Conservation (phyloP, 2,329 filamentous ascomycete species). For the Aspergillus fructus region DNA sequence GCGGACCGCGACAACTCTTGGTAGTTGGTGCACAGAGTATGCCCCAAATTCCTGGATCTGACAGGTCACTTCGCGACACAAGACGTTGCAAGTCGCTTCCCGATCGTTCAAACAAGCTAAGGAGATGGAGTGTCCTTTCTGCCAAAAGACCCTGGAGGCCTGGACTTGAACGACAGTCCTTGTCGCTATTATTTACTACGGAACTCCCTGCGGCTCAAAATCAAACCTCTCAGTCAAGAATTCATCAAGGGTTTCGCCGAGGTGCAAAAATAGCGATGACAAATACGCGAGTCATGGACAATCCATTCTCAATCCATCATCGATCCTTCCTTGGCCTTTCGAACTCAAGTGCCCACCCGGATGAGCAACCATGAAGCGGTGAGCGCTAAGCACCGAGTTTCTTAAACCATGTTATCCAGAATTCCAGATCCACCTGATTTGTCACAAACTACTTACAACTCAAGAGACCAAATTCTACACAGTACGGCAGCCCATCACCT, state of each 20-base stretch:
- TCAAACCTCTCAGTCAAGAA: not conserved
- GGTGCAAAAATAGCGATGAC: constrained; percentile 1
- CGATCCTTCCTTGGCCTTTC: not conserved
- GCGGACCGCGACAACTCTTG: constrained; percentile 7
- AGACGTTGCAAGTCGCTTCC: not conserved
- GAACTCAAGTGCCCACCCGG: not conserved
- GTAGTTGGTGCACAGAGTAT: not conserved
- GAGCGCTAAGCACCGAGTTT: not conserved
- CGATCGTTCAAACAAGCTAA: not conserved
- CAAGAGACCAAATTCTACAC: not conserved
- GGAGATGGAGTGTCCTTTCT: not conserved
- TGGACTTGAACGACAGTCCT: not conserved
- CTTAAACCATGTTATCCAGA: not conserved
- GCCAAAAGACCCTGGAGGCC: not conserved
- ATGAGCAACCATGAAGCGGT: constrained; percentile 1
- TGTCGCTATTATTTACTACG: not conserved
- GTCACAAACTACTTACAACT: not conserved
- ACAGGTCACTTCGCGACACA: constrained; percentile 6
- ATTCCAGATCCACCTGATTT: not conserved
- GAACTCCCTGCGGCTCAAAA: constrained; percentile 3
- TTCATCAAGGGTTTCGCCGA: not conserved
- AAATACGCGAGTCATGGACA: constrained; percentile 8
- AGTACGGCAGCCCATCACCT: not conserved
- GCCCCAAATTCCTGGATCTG: constrained; percentile 1
- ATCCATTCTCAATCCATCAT: not conserved